Conservation (phyloP, 495 filamentous ascomycete genomes). For the Lophiotrema nucula region DNA sequence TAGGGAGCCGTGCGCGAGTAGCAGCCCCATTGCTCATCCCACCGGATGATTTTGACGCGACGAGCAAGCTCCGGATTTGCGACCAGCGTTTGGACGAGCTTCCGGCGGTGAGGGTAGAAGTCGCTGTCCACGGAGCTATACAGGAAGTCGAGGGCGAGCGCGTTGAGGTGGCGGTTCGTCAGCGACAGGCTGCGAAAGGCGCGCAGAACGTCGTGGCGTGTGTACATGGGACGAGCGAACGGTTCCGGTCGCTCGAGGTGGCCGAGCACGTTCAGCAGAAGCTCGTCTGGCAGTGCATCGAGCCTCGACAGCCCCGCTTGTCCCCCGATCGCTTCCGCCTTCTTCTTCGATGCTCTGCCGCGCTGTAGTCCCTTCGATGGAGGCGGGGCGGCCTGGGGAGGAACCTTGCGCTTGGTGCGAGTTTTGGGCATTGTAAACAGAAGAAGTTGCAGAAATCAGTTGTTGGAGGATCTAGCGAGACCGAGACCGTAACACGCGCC, state of each 20-base stretch:
- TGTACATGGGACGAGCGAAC: background rate
- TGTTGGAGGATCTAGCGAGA: no score
- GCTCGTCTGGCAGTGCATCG: background rate
- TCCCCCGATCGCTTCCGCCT: no score
- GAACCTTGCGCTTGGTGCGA: background rate
- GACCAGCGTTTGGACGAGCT: background rate
- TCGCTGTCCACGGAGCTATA: background rate
- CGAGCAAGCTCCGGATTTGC: background rate
- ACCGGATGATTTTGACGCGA: background rate
- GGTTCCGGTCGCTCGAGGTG: background rate
- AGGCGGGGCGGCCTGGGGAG: constrained; percentile 29
- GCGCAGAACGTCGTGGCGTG: background rate
- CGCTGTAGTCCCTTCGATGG: constrained; percentile 57
- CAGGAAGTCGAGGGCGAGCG: background rate
- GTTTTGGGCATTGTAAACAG: no score
- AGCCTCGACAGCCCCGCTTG: background rate
- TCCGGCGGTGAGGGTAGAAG: background rate
- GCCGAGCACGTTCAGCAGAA: background rate
- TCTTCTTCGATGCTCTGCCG: background rate
- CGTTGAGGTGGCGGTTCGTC: background rate
- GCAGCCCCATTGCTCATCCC: background rate
- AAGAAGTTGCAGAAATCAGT: no score
- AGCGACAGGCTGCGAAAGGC: background rate
- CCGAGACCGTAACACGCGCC: background rate
- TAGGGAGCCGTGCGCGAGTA: background rate